Conservation (phyloP, 2,329 filamentous ascomycete genomes). For the Cercospora zeae-maydis region DNA sequence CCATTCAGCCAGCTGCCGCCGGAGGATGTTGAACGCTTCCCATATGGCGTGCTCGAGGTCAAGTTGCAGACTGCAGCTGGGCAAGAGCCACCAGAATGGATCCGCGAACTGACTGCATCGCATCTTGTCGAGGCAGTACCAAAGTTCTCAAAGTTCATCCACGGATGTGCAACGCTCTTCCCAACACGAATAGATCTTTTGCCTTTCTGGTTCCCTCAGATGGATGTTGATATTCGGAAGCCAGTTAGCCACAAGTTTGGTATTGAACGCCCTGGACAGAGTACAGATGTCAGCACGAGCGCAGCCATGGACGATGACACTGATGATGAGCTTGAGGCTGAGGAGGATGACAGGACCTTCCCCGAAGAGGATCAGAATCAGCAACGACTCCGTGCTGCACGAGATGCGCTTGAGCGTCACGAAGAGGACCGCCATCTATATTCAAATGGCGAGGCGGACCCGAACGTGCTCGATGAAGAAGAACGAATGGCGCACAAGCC, state of each 20-base stretch:
- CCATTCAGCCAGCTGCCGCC: conserved; percentile 86
- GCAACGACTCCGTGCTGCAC: conserved; percentile 48
- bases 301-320: conserved; percentile 75
- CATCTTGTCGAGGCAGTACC: conserved; percentile 98
- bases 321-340: conserved; percentile 60
- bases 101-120: conserved; percentile 84
- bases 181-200: conserved; percentile 82
- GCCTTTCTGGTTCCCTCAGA: conserved; percentile 97
- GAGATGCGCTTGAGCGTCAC: conserved; percentile 51
- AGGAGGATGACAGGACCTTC: conserved; percentile 46
- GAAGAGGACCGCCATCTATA: conserved; percentile 49
- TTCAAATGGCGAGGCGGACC: conserved; percentile 36
- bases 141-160: conserved; percentile 99
- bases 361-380: conserved; percentile 50
- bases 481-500: conserved; percentile 69
- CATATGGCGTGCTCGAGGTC: conserved; percentile 93
- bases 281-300: conserved; percentile 70
- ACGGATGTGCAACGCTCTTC: conserved; percentile 84
- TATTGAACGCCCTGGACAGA: conserved; percentile 74
- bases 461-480: conserved; percentile 66
- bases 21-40: conserved; percentile 84
- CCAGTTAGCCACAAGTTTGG: conserved; percentile 84
- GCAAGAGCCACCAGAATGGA: conserved; percentile 94
- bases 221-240: conserved; percentile 96
- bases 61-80: conserved; percentile 96